These are phyloP conservation scores for Populus ilicifolia DNA, from an alignment of 345 rosid species.

Conservation along the genomic window DNA sequence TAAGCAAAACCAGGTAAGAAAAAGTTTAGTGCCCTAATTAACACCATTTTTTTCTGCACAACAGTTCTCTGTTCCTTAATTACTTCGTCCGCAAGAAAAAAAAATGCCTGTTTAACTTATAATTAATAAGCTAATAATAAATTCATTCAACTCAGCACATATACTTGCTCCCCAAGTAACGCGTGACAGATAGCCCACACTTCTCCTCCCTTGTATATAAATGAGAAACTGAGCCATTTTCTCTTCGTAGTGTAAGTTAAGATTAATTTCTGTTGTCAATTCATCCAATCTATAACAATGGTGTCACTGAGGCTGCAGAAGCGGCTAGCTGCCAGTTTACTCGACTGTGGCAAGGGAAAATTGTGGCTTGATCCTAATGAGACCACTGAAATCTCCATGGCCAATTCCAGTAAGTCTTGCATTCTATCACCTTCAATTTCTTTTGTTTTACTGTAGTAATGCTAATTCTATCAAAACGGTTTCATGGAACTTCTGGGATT, in stretches of 20 bases:
- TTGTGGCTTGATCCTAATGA: conserved; percentile 76
- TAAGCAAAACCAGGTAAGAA: too few relatives aligned
- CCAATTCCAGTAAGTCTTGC: conserved; percentile 51
- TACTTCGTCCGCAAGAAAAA: neutral
- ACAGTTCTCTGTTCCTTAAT: neutral
- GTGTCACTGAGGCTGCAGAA: conserved; percentile 82
- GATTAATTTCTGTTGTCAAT: too few relatives aligned
- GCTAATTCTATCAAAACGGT: too few relatives aligned
- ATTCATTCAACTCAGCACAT: neutral
- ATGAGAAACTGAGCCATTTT: too few relatives aligned
- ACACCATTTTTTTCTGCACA: too few relatives aligned
- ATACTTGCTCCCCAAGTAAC: conserved; percentile 3
- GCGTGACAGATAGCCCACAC: too few relatives aligned
- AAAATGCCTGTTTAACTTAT: neutral
- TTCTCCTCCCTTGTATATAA: too few relatives aligned
- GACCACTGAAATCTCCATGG: conserved; percentile 59
- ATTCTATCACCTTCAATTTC: neutral
- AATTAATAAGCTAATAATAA: neutral
- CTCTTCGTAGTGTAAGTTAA: too few relatives aligned
- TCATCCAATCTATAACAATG: conserved; percentile 28
- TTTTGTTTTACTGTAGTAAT: neutral
- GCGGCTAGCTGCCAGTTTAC: conserved; percentile 66
- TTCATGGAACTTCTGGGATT: too few relatives aligned
- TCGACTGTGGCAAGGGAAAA: conserved; percentile 57
- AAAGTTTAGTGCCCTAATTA: too few relatives aligned